Evolutionary conservation across 2,329 filamentous ascomycete species (phyloP), one percentile per base, ranked within the genome.

Genomic region (Fusarium sp.): DNA sequence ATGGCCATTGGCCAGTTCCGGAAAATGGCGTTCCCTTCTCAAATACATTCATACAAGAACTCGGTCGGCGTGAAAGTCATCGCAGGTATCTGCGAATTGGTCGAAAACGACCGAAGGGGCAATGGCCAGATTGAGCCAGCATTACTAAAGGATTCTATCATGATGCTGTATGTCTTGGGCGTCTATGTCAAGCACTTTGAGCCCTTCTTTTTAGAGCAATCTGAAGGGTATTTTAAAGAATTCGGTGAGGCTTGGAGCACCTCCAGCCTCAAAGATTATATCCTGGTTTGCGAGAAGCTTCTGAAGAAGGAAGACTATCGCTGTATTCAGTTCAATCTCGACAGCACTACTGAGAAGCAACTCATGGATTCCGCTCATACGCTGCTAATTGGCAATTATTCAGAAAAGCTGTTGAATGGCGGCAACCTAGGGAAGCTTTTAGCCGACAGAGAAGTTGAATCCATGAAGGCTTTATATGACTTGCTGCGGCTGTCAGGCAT

Each of bases 161-260:
- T 90, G 63, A 94, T 98, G 88, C 87, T 98, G 66, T 91, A 97
- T 73, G 88, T 94, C n/a, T 87, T 98, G 47, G 89, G 90, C 57
- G 89, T 95, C 6, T 99, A 98, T 79, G 88, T 86, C 1, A 91
- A 86, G 64, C 84, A 88, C 16, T 97, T 99, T 73, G 96, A 98
- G 79, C 90, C 91, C 6, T 83, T 85, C 7, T 91, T 98, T 68
- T 81, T 97, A 56, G 81, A 84, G 11, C 80, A 87, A 8, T 96
- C 95, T 1, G 85, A 88, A 56, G 77, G 81, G 1, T 98, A 91
- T 75, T 90, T 96, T 70, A 77, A 82, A 25, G 83, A 87, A 7
- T 96, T 94, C 83, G 92, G 91, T 3, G 86, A 91, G 59, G 84
- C 88, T 12, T 88, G 90, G 75, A 91, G 89, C 60, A 80, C 83